phyloP scores from a whole-genome alignment of 768 basidiomycete genomes.

The Neoboletus brunneissimus region DNA sequence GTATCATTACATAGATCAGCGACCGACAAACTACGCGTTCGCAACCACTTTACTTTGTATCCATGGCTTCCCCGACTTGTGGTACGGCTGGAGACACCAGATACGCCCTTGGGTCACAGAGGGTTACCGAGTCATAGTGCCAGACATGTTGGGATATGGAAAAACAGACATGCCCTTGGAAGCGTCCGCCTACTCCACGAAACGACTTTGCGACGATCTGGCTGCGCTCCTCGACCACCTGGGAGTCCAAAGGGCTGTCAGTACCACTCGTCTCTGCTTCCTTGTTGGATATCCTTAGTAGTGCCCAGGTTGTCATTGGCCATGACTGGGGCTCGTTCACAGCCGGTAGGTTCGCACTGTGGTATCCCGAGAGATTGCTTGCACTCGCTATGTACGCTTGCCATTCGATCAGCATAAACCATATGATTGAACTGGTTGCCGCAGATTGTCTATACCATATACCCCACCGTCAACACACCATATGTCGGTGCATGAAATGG shows the following conservation, averaged over 20 bases:
- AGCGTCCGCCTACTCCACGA: slow-evolving; percentile 54
- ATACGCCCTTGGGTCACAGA: slow-evolving; percentile 64
- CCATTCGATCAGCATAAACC: neutral
- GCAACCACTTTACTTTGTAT: slow-evolving; percentile 60
- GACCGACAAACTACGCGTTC: slow-evolving; percentile 42
- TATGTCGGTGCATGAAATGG: slow-evolving; percentile 50
- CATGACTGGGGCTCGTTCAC: slow-evolving; percentile 80
- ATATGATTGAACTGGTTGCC: neutral
- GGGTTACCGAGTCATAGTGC: slow-evolving; percentile 61
- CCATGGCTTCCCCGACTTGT: slow-evolving; percentile 77
- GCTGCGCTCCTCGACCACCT: slow-evolving; percentile 62
- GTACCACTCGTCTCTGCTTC: slow-evolving; percentile 20
- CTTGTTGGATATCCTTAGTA: neutral
- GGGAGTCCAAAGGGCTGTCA: slow-evolving; percentile 50
- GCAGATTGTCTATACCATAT: slow-evolving; percentile 66
- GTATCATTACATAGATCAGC: slow-evolving; percentile 74
- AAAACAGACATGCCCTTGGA: slow-evolving; percentile 59
- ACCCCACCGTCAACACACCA: slow-evolving; percentile 53
- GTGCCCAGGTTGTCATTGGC: slow-evolving; percentile 58
- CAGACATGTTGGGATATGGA: slow-evolving; percentile 57
- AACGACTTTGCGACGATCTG: slow-evolving; percentile 59
- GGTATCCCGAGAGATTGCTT: slow-evolving; percentile 61
- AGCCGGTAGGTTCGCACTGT: slow-evolving; percentile 66
- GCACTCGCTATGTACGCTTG: slow-evolving; percentile 58
- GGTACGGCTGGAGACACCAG: slow-evolving; percentile 75